These are phyloP conservation scores for Tillandsia leiboldiana DNA, from an alignment of 176 grass and related monocot species.

Conservation along the genomic window DNA sequence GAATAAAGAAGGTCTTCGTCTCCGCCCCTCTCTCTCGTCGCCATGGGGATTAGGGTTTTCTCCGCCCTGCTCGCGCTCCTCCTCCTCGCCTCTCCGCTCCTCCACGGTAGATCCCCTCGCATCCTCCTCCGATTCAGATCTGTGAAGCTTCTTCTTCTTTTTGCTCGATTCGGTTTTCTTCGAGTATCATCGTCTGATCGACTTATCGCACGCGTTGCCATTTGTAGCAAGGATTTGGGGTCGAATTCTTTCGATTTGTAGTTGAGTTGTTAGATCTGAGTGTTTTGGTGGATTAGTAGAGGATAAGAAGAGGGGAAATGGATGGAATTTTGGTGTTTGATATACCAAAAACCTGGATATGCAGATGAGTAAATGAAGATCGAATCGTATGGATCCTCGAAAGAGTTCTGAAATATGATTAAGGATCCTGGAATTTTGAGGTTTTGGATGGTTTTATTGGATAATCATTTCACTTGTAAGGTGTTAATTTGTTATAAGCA, in stretches of 20 bases:
- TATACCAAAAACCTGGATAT: no score
- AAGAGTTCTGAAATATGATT: no score
- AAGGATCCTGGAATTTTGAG: no score
- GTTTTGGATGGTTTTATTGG: no score
- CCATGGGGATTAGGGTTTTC: slow-evolving; percentile 88
- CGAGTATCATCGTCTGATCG: background rate
- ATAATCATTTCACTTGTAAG: no score
- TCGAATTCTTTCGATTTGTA: background rate
- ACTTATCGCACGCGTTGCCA: background rate
- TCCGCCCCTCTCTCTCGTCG: background rate
- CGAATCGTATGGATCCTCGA: no score
- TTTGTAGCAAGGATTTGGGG: slow-evolving; percentile 2
- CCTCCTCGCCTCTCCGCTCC: slow-evolving; percentile 46
- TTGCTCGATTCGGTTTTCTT: slow-evolving; percentile 1
- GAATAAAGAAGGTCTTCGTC: background rate
- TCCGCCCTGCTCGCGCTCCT: slow-evolving; percentile 51
- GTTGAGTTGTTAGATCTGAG: slow-evolving; percentile 17
- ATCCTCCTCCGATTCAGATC: background rate
- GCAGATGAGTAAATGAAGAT: no score
- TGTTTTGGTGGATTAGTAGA: background rate
- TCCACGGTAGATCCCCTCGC: slow-evolving; percentile 34
- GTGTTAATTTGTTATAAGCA: no score
- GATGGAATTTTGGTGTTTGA: background rate
- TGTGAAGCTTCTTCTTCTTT: slow-evolving; percentile 17
- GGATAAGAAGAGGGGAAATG: background rate